phyloP scores from a whole-genome alignment of 1,284 basidiomycete genomes.

The Athelia sp. region DNA sequence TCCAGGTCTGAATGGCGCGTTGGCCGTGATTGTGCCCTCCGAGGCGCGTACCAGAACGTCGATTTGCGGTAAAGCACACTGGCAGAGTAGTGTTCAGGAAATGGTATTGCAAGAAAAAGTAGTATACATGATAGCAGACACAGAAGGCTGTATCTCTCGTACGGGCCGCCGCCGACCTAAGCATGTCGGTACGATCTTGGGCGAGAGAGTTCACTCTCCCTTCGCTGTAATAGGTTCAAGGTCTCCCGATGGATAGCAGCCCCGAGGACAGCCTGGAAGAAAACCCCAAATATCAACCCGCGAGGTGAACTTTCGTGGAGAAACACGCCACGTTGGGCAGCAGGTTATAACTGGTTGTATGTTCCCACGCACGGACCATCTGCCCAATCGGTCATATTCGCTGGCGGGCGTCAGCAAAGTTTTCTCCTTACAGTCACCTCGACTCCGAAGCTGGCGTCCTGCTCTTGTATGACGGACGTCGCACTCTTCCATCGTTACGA shows the following conservation, averaged over 20 bases:
- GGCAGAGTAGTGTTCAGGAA: no score
- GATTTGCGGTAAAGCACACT: no score
- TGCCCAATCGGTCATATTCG: conserved; percentile 10
- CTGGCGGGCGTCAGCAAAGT: conserved; percentile 10
- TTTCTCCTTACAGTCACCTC: conserved; percentile 58
- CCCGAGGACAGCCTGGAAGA: conserved; percentile 20
- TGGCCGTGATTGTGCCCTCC: no score
- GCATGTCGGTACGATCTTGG: conserved; percentile 38
- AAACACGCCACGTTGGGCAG: conserved; percentile 4
- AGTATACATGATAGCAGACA: neutral
- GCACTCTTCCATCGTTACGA: conserved; percentile 16
- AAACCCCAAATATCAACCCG: conserved; percentile 65
- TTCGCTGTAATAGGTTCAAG: conserved; percentile 45
- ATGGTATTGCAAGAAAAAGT: no score
- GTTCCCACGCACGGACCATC: conserved; percentile 54
- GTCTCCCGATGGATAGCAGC: conserved; percentile 28
- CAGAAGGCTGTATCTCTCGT: conserved; percentile 22
- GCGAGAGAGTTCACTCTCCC: conserved; percentile 42
- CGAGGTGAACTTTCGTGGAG: conserved; percentile 67
- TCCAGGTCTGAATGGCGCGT: no score
- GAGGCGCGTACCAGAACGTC: no score
- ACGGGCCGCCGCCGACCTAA: conserved; percentile 27
- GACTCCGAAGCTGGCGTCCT: conserved; percentile 32
- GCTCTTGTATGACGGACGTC: conserved; percentile 16
- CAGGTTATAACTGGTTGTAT: conserved; percentile 16